phyloP scores from a whole-genome alignment of 1,284 basidiomycete genomes.

The Irpex sp. region DNA sequence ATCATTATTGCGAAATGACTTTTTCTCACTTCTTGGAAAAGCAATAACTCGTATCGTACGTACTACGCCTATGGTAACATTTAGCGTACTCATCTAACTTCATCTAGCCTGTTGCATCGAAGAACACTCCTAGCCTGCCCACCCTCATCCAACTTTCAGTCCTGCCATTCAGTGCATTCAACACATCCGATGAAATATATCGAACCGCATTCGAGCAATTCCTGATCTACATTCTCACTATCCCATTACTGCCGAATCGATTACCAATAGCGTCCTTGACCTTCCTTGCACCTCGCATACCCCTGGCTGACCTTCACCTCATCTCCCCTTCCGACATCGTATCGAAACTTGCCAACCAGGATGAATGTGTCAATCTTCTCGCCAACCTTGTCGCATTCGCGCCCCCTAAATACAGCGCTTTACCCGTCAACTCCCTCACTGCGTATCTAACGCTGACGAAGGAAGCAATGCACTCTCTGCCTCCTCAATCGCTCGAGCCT shows the following conservation, averaged over 20 bases:
- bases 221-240: conserved; percentile 49
- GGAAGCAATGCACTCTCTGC: conserved; percentile 49
- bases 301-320: conserved; percentile 35
- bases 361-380: conserved; percentile 51
- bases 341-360: conserved; percentile 25
- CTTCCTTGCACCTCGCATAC: conserved; percentile 41
- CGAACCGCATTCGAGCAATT: conserved; percentile 29
- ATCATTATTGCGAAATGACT: conserved; percentile 40
- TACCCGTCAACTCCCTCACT: conserved; percentile 42
- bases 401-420: conserved; percentile 47
- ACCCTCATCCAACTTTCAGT: conserved; percentile 39
- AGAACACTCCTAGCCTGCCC: conserved; percentile 35
- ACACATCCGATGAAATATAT: conserved; percentile 24
- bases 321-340: conserved; percentile 26
- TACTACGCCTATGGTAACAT: not conserved
- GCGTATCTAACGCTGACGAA: conserved; percentile 54
- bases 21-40: conserved; percentile 35
- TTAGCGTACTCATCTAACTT: not conserved
- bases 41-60: conserved; percentile 28
- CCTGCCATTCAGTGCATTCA: conserved; percentile 33
- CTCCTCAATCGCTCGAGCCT: conserved; percentile 48
- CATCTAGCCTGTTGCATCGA: conserved; percentile 38
- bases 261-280: conserved; percentile 52
- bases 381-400: conserved; percentile 64
- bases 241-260: conserved; percentile 66